Percentiles rank a stretch among this genome's conserved stretches.
Conservation (phyloP, 2,329 filamentous ascomycete species). For the Pseudopyricularia cyperi region DNA sequence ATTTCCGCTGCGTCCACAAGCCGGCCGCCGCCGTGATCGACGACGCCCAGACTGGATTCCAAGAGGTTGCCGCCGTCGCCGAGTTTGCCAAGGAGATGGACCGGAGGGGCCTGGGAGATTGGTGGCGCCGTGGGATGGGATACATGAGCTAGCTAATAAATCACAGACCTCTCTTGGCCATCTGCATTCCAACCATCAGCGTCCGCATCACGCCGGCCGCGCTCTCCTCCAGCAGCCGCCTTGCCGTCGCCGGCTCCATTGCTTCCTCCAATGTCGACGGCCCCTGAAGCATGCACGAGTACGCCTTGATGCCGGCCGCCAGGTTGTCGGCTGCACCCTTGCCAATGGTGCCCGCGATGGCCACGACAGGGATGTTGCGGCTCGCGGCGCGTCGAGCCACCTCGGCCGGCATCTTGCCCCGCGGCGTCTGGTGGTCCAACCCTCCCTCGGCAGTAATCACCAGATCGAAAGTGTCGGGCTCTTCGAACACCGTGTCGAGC, state of each 20-base stretch:
- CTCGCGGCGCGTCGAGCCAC: constrained; percentile 32
- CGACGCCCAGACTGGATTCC: constrained; percentile 18
- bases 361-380: constrained; percentile 29
- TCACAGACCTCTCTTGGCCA: not conserved
- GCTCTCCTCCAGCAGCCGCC: not conserved
- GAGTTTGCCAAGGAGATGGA: constrained; percentile 53
- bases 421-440: constrained; percentile 35
- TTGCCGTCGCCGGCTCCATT: constrained; percentile 5
- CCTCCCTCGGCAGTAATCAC: constrained; percentile 40
- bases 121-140: constrained; percentile 61
- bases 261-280: constrained; percentile 15
- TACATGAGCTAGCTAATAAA: constrained; percentile 15
- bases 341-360: constrained; percentile 23
- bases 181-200: not conserved
- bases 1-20: constrained; percentile 50
- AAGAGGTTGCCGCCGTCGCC: constrained; percentile 50
- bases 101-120: constrained; percentile 39
- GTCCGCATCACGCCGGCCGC: not conserved
- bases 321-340: constrained; percentile 13
- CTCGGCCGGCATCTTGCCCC: constrained; percentile 39
- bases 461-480: constrained; percentile 20
- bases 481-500: constrained; percentile 28
- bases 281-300: constrained; percentile 15
- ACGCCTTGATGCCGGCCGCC: constrained; percentile 19
- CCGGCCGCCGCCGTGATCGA: constrained; percentile 19